A percentile compares a stretch with the other conserved stretches of the same genome.
phyloP scores from a whole-genome alignment of 2,329 filamentous ascomycete species.

The Pseudocercospora eumusae region DNA sequence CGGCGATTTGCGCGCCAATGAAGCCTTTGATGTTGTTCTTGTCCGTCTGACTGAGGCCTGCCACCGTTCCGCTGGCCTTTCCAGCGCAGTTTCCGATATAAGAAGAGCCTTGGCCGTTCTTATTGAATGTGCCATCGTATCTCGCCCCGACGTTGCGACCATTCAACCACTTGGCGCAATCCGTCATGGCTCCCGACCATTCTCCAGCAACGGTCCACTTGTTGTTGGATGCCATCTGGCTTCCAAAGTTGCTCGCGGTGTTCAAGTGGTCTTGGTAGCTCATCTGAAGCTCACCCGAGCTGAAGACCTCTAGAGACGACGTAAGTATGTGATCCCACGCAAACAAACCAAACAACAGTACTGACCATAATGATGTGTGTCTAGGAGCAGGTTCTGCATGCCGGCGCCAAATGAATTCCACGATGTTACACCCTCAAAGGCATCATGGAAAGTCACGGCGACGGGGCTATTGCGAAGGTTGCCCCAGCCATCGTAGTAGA shows the following conservation, averaged over 20 bases:
- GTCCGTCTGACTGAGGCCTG: slow-evolving; percentile 45
- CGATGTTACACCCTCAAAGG: slow-evolving; percentile 47
- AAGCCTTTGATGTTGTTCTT: slow-evolving; percentile 48
- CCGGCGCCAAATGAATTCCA: slow-evolving; percentile 50
- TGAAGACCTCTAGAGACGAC: slow-evolving; percentile 45
- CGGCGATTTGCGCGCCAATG: slow-evolving; percentile 52
- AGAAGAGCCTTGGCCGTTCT: slow-evolving; percentile 38
- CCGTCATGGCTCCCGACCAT: slow-evolving; percentile 51
- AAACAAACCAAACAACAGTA: not conserved
- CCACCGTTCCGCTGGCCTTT: slow-evolving; percentile 49
- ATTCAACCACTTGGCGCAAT: slow-evolving; percentile 53
- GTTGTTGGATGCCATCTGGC: slow-evolving; percentile 48
- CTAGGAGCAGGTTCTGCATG: slow-evolving; percentile 49
- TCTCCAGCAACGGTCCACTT: slow-evolving; percentile 53
- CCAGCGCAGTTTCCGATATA: slow-evolving; percentile 49
- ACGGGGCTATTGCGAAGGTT: slow-evolving; percentile 46
- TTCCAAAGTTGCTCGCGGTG: slow-evolving; percentile 49
- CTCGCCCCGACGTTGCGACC: slow-evolving; percentile 50
- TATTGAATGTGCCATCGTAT: slow-evolving; percentile 47
- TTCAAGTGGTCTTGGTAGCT: slow-evolving; percentile 43
- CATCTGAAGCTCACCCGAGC: slow-evolving; percentile 42
- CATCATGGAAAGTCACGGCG: slow-evolving; percentile 51
- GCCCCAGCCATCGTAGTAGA: slow-evolving; percentile 54
- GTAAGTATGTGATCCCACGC: not conserved
- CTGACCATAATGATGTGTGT: slow-evolving; percentile 48